Evolutionary conservation across 768 basidiomycete species (phyloP), one percentile per base, ranked within the genome.

Genomic region (Mycena rebaudengoi): DNA sequence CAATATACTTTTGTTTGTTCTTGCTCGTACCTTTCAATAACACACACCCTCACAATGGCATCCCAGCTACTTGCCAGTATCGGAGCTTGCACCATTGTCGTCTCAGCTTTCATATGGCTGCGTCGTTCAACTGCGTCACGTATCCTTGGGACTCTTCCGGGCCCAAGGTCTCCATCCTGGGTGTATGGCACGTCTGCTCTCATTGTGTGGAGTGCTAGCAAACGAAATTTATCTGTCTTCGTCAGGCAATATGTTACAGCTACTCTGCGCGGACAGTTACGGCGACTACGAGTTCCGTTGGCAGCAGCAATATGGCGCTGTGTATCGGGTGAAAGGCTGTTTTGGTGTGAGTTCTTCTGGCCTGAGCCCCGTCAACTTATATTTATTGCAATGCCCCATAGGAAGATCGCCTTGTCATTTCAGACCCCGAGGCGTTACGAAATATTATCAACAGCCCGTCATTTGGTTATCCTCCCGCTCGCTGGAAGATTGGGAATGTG

Each of bases 81-180:
- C 37, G 51, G 51, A 53, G 51, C 51, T 53, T 53, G 51, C 51
- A 53, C 51, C 51, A 53, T 53, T 53, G 51, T 53, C 51, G 35
- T 53, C 51, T 53, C 51, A 53, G 51, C 51, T 40, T 53, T 53
- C 51, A 53, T 40, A 53, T 53, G 51, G 51, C 35, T 53, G 37
- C 51, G 51, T 53, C 51, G 51, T 53, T 53, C 51, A 53, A n/a
- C 51, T 26, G 35, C 37, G 51, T 53, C 51, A 53, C 51, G 51
- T 53, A 54, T 54, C 26, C 39, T 54, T 54, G 52, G 39, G 30
- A 54, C 52, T 54, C 39, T 54, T 41, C 52, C 52, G 37, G 52
- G 52, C 52, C 52, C 52, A 41, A 41, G 39, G 39, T 54, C 52
- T 54, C 52, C 28, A 30, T 54, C 52, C 28, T 54, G 52, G 52